Evolutionary conservation across 2,329 filamentous ascomycete species (phyloP), one percentile per base, ranked within the genome.

Genomic region (Colletotrichum trifolii): DNA sequence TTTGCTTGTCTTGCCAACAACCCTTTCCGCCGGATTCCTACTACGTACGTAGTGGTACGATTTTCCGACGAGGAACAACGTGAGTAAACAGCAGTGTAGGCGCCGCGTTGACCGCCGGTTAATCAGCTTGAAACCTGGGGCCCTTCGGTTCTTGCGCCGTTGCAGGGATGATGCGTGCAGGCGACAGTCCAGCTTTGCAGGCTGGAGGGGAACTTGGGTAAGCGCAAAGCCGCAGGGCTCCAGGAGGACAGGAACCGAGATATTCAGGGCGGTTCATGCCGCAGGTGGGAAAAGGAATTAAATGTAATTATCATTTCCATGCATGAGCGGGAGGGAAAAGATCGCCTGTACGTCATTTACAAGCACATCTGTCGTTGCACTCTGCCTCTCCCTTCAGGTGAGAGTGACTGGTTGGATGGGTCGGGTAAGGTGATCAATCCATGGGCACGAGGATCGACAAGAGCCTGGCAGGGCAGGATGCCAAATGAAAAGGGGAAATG

Each of bases 71-170:
- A 47, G n/a, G 11, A 49, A 40, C 15, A 42, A n/a, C 34, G 10
- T 9, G 35, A 17, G 38, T 13, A 42, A 43, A 17, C 8, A 35
- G 34, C 25, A 25, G 25, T 25, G 54, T 13, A 47, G 33, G 42
- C 40, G 47, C 57, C 43, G 38, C 13, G 17, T 25, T 50, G 57
- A 50, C 57, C 40, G 49, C 57, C 49, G 13, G 17, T 60, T 50
- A 64, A 64, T 64, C 61, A 64, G 39, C 39, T 55, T 60, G 61
- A 64, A 64, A 64, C 61, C n/a, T 11, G 34, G 45, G 38, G 35
- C 13, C 36, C 3, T 42, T 34, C 17, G 4, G 43, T 17, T 12
- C 13, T 34, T 43, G 53, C 33, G 48, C 45, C 57, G 39, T 10
- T 49, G 43, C 61, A 64, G 54, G 57, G 57, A 54, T 61, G 43